phyloP scores from a whole-genome alignment of 2,329 filamentous ascomycete species.

The Thyridium curvatum region DNA sequence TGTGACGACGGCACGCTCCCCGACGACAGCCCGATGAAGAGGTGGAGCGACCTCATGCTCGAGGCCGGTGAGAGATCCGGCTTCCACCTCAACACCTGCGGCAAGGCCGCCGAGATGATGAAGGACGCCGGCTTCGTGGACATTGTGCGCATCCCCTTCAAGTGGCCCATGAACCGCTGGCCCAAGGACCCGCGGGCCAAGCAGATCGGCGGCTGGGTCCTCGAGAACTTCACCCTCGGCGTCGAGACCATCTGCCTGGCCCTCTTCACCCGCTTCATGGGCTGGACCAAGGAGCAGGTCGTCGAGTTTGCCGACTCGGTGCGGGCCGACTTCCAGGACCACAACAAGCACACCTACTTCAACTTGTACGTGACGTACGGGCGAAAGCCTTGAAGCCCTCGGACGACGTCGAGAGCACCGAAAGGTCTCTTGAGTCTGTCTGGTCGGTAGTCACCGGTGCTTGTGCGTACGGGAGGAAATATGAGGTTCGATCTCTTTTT shows the following conservation, averaged over 20 bases:
- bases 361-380: conserved; percentile 19
- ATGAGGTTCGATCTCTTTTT: too few relatives aligned
- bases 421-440: too few relatives aligned
- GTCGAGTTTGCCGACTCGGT: conserved; percentile 16
- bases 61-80: conserved; percentile 19
- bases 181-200: conserved; percentile 25
- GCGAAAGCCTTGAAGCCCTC: conserved; percentile 15
- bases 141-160: conserved; percentile 19
- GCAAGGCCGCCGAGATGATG: conserved; percentile 18
- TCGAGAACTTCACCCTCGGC: conserved; percentile 22
- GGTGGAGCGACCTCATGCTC: conserved; percentile 21
- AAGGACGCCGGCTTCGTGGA: conserved; percentile 25
- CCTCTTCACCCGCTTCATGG: conserved; percentile 26
- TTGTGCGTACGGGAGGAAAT: too few relatives aligned
- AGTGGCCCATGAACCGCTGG: conserved; percentile 32
- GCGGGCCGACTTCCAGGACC: conserved; percentile 17
- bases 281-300: conserved; percentile 24
- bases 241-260: conserved; percentile 27
- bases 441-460: too few relatives aligned
- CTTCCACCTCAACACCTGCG: conserved; percentile 18
- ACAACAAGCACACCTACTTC: conserved; percentile 19
- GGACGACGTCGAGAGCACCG: too few relatives aligned
- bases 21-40: conserved; percentile 12
- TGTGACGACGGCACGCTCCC: conserved; percentile 21
- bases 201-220: conserved; percentile 24